Evolutionary conservation across 2,329 filamentous ascomycete genomes (phyloP).

Genomic region (Xylaria sp.): DNA sequence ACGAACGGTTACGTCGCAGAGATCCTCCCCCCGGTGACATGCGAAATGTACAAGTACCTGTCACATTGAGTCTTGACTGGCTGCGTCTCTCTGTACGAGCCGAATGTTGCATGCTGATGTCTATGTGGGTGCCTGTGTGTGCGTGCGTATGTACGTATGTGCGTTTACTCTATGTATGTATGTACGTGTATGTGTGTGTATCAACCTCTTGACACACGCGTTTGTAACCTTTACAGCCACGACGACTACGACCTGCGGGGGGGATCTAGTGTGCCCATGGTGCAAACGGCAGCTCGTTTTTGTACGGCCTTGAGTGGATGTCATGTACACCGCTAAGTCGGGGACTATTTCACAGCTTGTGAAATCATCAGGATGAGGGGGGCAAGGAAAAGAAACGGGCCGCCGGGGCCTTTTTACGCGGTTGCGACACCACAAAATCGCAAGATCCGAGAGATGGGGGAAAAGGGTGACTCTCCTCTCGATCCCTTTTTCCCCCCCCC

Average conservation of each 20-base stretch:
- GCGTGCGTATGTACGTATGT: conserved; percentile 1
- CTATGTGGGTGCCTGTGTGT: neutral
- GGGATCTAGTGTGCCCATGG: conserved; percentile 21
- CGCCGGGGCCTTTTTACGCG: neutral
- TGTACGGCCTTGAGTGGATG: conserved; percentile 16
- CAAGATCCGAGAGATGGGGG: neutral
- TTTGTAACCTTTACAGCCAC: conserved; percentile 9
- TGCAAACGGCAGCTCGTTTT: conserved; percentile 29
- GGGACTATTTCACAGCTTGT: conserved; percentile 21
- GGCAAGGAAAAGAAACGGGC: neutral
- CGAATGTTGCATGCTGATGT: neutral
- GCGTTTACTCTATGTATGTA: neutral
- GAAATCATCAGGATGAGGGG: conserved; percentile 6
- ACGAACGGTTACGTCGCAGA: neutral
- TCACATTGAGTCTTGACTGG: conserved; percentile 1
- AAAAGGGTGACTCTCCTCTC: neutral
- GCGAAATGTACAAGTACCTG: neutral
- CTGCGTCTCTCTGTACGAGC: neutral
- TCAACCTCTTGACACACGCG: conserved; percentile 10
- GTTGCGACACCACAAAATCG: conserved; percentile 1
- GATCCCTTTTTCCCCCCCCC: neutral
- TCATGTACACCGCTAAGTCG: conserved; percentile 21
- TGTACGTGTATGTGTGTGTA: conserved; percentile 14
- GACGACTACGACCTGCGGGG: conserved; percentile 5
- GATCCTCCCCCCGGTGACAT: neutral